Evolutionary conservation across 441 rosid species (phyloP).

Genomic region (Omphalea diandra): DNA sequence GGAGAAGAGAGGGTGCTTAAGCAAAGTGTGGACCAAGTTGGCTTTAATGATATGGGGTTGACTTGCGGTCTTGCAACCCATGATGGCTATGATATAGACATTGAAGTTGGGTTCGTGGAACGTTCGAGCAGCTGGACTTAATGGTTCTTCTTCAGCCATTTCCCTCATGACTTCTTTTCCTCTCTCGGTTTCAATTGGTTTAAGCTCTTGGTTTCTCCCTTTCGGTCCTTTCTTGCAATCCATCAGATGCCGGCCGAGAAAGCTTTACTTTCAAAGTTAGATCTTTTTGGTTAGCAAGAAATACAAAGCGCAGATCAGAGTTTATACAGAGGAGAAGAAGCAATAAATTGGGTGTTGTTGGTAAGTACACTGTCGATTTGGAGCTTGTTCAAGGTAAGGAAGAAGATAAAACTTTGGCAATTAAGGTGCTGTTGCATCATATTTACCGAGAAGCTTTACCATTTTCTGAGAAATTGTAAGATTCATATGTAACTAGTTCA

Average conservation of each 20-base stretch:
- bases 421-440: not conserved
- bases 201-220: conserved; percentile 13
- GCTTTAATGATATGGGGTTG: conserved; percentile 27
- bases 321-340: no score
- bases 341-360: not conserved
- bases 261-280: no score
- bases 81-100: conserved; percentile 29
- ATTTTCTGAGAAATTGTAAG: not conserved
- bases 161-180: not conserved
- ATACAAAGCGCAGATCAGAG: not conserved
- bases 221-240: conserved; percentile 6
- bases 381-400: not conserved
- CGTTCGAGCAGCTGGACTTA: conserved; percentile 44
- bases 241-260: no score
- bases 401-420: not conserved
- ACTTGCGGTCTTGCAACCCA: conserved; percentile 36
- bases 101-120: conserved; percentile 46
- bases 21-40: conserved; percentile 26
- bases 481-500: not conserved
- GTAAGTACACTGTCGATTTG: no score
- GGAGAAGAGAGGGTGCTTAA: conserved; percentile 46
- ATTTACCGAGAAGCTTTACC: not conserved
- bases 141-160: conserved; percentile 22
- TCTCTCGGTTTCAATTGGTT: conserved; percentile 14
- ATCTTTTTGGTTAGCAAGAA: no score